Evolutionary conservation across 2,329 filamentous ascomycete genomes (phyloP).

Genomic region (Xylariaceae sp.): DNA sequence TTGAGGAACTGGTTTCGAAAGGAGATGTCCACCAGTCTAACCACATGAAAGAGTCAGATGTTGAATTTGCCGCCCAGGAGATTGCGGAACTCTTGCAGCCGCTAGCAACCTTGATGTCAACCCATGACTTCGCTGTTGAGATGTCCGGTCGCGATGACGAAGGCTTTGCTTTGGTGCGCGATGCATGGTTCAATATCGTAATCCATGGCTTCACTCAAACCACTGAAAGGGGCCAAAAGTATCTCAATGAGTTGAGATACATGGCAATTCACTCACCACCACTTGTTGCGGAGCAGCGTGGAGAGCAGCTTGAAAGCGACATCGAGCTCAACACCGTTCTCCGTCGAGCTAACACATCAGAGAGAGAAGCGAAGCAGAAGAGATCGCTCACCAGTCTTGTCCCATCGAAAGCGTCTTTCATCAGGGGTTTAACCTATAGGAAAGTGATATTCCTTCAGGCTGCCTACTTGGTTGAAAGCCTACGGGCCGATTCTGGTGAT

Average conservation of each 20-base stretch:
- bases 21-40: constrained; percentile 76
- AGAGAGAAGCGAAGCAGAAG: constrained; percentile 76
- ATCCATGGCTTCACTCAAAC: constrained; percentile 82
- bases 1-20: constrained; percentile 84
- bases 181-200: constrained; percentile 97
- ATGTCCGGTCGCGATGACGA: constrained; percentile 55
- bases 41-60: constrained; percentile 68
- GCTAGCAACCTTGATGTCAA: constrained; percentile 76
- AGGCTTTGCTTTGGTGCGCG: constrained; percentile 67
- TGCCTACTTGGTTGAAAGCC: constrained; percentile 79
- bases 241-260: constrained; percentile 70
- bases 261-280: constrained; percentile 85
- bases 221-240: constrained; percentile 66
- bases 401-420: constrained; percentile 70
- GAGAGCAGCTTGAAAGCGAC: constrained; percentile 88
- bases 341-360: constrained; percentile 74
- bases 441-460: constrained; percentile 91
- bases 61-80: constrained; percentile 76
- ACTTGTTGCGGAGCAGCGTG: constrained; percentile 79
- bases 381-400: constrained; percentile 68
- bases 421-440: constrained; percentile 77
- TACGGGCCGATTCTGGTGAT: constrained; percentile 80
- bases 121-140: constrained; percentile 50
- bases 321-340: constrained; percentile 95
- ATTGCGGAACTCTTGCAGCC: constrained; percentile 85